These are phyloP conservation scores for Knufia fluminis DNA, from an alignment of 2,329 filamentous ascomycete species.

Conservation along the genomic window DNA sequence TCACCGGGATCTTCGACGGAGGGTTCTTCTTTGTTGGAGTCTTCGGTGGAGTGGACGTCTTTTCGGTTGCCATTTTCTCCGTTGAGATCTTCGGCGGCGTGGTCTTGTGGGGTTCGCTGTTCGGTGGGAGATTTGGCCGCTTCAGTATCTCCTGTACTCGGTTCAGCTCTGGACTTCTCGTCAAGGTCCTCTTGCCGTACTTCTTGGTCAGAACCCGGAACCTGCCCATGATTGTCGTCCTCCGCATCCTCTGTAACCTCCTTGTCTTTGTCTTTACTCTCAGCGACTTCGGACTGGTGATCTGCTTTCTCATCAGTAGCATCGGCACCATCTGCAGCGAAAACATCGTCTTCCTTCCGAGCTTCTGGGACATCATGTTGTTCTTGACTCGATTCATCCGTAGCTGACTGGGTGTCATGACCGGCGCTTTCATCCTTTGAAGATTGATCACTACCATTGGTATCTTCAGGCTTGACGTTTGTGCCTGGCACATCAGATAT, in stretches of 20 bases:
- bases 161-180: conserved; percentile 5
- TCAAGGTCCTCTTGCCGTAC: conserved; percentile 6
- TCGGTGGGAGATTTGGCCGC: neutral
- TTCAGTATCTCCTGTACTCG: conserved; percentile 5
- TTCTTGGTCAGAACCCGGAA: conserved; percentile 4
- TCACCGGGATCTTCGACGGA: neutral
- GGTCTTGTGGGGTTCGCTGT: conserved; percentile 5
- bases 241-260: conserved; percentile 6
- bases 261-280: neutral
- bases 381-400: conserved; percentile 8
- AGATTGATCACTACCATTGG: neutral
- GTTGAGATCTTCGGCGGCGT: neutral
- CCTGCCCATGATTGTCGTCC: conserved; percentile 1
- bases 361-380: conserved; percentile 5
- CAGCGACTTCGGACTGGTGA: neutral
- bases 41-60: neutral
- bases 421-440: neutral
- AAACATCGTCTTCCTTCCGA: neutral
- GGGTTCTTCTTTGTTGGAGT: conserved; percentile 1
- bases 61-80: too few relatives aligned
- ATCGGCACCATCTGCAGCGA: neutral
- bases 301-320: conserved; percentile 2
- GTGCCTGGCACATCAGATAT: neutral
- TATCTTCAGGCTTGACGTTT: neutral
- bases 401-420: conserved; percentile 4